A percentile compares a stretch with the other conserved stretches of the same genome.
These are phyloP conservation scores for Wickerhamomyces queroliae DNA, from an alignment of 805 yeast genomes.

Conservation along the genomic window DNA sequence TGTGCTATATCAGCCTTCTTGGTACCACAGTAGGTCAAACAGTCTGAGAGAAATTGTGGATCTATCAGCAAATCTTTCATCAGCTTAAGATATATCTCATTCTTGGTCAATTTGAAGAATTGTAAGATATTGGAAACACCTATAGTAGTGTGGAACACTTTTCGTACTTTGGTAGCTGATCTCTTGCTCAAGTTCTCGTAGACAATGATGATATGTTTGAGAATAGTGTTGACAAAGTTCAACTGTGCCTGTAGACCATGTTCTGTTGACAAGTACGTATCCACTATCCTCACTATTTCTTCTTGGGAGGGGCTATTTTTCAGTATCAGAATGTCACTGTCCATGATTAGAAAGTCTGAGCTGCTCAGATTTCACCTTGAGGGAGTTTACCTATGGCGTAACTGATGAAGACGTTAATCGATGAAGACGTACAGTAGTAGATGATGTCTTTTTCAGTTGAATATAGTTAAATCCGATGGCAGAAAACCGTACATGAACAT, in stretches of 20 bases:
- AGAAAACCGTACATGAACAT: neutral
- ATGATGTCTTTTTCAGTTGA: too few relatives aligned
- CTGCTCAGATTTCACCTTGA: neutral
- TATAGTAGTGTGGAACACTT: conserved; percentile 9
- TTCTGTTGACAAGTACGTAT: conserved; percentile 1
- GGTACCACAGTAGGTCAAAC: conserved; percentile 4
- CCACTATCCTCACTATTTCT: conserved; percentile 10
- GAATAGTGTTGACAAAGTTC: conserved; percentile 11
- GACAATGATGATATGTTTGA: conserved; percentile 17
- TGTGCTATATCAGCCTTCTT: conserved; percentile 10
- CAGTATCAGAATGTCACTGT: conserved; percentile 4
- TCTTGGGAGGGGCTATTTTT: conserved; percentile 8
- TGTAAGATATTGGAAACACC: conserved; percentile 16
- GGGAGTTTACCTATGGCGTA: too few relatives aligned
- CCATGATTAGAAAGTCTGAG: neutral
- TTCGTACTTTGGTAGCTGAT: conserved; percentile 11
- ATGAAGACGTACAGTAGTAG: too few relatives aligned
- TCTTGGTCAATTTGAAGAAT: conserved; percentile 17
- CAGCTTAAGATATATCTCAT: conserved; percentile 14
- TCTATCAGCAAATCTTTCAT: conserved; percentile 17
- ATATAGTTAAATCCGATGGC: too few relatives aligned
- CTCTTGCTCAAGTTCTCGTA: conserved; percentile 13
- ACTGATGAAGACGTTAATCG: too few relatives aligned
- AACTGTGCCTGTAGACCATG: conserved; percentile 9
- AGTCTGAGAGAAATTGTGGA: conserved; percentile 6